phyloP scores from a whole-genome alignment of 306 rosid genomes.

The Aeschynomene evenia region DNA sequence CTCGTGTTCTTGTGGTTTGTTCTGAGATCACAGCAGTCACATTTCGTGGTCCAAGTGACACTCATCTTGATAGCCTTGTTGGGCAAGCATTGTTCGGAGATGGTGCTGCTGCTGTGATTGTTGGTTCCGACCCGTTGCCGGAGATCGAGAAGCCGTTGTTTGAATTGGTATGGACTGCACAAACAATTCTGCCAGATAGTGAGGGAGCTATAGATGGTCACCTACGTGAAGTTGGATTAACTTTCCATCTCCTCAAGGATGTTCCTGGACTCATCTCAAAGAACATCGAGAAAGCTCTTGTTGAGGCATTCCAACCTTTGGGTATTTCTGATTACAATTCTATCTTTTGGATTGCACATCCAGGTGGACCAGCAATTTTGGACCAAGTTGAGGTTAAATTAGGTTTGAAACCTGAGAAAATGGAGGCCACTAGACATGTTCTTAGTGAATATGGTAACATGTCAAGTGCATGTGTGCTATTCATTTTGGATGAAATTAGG shows the following conservation, averaged over 20 bases:
- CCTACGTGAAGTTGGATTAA: constrained; percentile 28
- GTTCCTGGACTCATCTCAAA: constrained; percentile 31
- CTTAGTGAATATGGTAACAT: constrained; percentile 38
- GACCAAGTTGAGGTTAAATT: constrained; percentile 39
- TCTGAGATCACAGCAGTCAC: constrained; percentile 34
- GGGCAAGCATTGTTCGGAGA: constrained; percentile 36
- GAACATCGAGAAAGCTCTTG: constrained; percentile 30
- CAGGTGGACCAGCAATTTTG: constrained; percentile 35
- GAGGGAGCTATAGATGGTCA: constrained; percentile 36
- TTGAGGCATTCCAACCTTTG: constrained; percentile 26
- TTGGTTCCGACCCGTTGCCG: constrained; percentile 28
- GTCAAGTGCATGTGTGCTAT: constrained; percentile 38
- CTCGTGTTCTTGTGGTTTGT: constrained; percentile 34
- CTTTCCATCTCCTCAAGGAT: constrained; percentile 36
- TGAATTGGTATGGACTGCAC: constrained; percentile 32
- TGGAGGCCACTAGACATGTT: constrained; percentile 28
- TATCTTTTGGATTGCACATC: constrained; percentile 41
- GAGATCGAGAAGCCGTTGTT: constrained; percentile 26
- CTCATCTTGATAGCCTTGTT: constrained; percentile 36
- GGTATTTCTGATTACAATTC: constrained; percentile 37
- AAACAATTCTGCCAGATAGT: constrained; percentile 29
- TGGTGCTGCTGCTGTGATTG: constrained; percentile 36
- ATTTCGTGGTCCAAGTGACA: constrained; percentile 32
- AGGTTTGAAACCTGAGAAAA: constrained; percentile 25
- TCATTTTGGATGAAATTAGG: constrained; percentile 31